Base-by-base conservation (phyloP, 345 rosid genomes). In the Citrus australasica region DNA sequence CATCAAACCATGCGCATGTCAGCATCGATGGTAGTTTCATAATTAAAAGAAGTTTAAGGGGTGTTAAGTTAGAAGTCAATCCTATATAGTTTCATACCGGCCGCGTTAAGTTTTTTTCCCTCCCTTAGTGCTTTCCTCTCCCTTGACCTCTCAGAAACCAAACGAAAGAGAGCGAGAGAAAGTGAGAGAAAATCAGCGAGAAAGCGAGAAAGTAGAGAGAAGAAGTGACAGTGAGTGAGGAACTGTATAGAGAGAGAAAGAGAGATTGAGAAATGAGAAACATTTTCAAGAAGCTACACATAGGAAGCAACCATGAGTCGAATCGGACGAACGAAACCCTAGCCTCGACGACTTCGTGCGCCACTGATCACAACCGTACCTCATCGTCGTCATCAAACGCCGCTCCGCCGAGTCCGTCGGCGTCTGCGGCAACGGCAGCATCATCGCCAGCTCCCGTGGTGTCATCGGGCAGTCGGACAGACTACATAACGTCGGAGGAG, bases 201-300 rank as follows among this genome's bases (percentile, higher is more conserved):
- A 67, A 35, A 14, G 30, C n/a, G 28, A 21, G n/a, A 55, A 53
- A 42, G 56, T 35, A 35, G 28, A 37, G 73, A 71, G 72, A 79
- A 73, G 72, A 72, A 78, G 6, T 60, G 37, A 2, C 58, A 73
- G 78, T 0, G 46, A 74, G 71, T 37, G 73, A 48, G 74, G 37
- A 35, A 74, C 30, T 19, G 11, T 3, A 37, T 63, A 64, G 40
- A 33, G 63, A 70, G 27, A 56, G 67, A 55, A 24, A 63, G 40
- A 8, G 27, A 59, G 14, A 4, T 27, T 69, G 25, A 68, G 78
- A 84, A 79, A 96, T 96, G 98, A 96, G 87, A 87, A 88, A 94
- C 90, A 97, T 97, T 87, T 93, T 97, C 83, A 93, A 89, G 91
- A 96, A 92, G 88, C 88, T 96, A 10, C 99, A 96, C 79, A 82